phyloP scores from a whole-genome alignment of 257 asterid genomes.

The Eucommia ulmoides region DNA sequence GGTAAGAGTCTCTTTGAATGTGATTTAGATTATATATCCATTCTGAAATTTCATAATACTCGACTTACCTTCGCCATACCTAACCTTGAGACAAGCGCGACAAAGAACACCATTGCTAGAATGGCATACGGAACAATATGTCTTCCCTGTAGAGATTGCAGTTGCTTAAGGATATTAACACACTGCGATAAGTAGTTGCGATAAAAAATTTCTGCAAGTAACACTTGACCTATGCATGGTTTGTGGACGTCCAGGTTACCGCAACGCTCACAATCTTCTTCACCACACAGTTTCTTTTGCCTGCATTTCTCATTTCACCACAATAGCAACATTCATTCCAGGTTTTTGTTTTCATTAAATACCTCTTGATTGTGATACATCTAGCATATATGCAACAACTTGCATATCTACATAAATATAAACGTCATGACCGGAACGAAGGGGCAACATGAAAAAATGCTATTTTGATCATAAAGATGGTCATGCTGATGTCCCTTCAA shows the following conservation, averaged over 20 bases:
- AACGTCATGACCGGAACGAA: not conserved
- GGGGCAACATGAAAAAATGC: not conserved
- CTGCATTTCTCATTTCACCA: conserved; percentile 19
- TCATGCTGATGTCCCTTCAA: no score
- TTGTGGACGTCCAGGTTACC: conserved; percentile 49
- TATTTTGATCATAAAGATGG: no score
- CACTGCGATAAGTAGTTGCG: not conserved
- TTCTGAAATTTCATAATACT: not conserved
- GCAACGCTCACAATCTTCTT: conserved; percentile 77
- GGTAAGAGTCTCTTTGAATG: not conserved
- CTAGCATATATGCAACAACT: not conserved
- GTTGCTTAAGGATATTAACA: not conserved
- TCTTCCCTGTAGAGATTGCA: conserved; percentile 46
- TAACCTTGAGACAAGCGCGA: conserved; percentile 68
- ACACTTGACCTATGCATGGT: conserved; percentile 59
- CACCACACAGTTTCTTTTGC: conserved; percentile 84
- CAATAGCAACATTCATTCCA: conserved; percentile 6
- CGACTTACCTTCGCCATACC: conserved; percentile 88
- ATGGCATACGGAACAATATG: conserved; percentile 75
- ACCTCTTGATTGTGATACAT: not conserved
- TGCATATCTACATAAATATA: not conserved
- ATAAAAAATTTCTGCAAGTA: conserved; percentile 1
- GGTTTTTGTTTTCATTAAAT: not conserved
- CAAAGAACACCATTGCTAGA: conserved; percentile 63
- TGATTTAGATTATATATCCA: not conserved